Base-by-base conservation (phyloP, 176 grass and related monocot genomes). In the Juncus inflexus region DNA sequence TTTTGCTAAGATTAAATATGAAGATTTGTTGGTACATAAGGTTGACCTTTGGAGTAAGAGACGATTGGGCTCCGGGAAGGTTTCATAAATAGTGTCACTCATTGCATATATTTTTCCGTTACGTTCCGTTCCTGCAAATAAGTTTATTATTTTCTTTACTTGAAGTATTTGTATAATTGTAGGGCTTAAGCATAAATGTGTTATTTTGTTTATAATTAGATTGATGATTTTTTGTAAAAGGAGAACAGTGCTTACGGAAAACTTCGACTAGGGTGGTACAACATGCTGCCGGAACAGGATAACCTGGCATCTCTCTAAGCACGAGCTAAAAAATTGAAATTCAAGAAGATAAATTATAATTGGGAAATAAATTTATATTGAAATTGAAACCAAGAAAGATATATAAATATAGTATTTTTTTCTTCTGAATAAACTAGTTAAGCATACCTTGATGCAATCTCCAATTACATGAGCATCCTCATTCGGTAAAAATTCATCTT, bases 391-490 rank as follows among this genome's bases (percentile, higher is more conserved):
- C 19, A 28, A 28, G 19, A 28, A 28, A 28, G 19, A 28, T 28
- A 28, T 28, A 28, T 28, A 28, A 28, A 28, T 28, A 28, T 28
- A 28, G 19, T 28, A 28, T 28, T 28, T 28, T n/a, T n/a, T n/a
- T n/a, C n/a, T n/a, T n/a, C n/a, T n/a, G n/a, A n/a, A n/a, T n/a
- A n/a, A n/a, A n/a, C n/a, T n/a, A n/a, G n/a, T n/a, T n/a, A n/a
- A 62, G 59, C 62, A 84, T 73, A 99, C 94, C 85, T 99, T 99
- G 77, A 99, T 99, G 71, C 88, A 92, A 65, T 99, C 94, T 69
- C 94, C 94, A 63, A 99, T 84, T 63, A 99, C 89, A 82, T 99
- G 94, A 52, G 80, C 85, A 86, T 99, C 88, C 78, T 99, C 94
- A 69, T 92, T 85, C 75, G 94, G 55, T 37, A 85, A 92, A 77